Evolutionary conservation across 352 stramenopile species (phyloP).

Genomic region (Globisporangium spinosum): DNA sequence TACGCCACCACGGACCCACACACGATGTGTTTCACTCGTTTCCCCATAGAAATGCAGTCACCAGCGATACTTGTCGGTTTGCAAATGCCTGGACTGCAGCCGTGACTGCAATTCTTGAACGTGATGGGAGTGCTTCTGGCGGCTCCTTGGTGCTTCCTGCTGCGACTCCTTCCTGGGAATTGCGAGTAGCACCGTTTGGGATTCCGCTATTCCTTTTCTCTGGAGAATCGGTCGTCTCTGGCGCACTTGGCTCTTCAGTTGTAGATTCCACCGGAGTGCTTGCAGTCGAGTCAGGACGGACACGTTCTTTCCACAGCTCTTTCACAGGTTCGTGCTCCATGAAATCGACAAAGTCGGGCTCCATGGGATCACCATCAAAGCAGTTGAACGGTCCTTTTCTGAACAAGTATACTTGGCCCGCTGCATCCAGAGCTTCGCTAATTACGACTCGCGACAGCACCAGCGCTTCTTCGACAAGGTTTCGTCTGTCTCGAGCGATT

Average conservation of each 20-base stretch:
- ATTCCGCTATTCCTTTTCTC: neutral
- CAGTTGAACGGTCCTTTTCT: conserved; percentile 59
- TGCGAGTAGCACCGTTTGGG: neutral
- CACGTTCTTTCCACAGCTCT: conserved; percentile 54
- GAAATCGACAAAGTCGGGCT: conserved; percentile 70
- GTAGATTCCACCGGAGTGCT: neutral
- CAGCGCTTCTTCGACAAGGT: conserved; percentile 47
- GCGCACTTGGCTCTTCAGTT: neutral
- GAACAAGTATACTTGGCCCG: conserved; percentile 78
- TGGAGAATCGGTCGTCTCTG: neutral
- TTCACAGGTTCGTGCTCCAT: conserved; percentile 60
- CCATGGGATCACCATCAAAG: conserved; percentile 51
- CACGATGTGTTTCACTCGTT: conserved; percentile 50
- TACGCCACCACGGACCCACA: conserved; percentile 51
- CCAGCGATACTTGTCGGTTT: conserved; percentile 48
- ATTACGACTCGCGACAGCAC: conserved; percentile 42
- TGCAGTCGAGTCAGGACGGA: conserved; percentile 27
- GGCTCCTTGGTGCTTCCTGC: neutral
- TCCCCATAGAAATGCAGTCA: conserved; percentile 71
- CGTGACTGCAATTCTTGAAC: conserved; percentile 34
- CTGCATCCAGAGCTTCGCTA: conserved; percentile 58
- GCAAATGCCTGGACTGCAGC: conserved; percentile 47
- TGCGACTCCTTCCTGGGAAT: neutral
- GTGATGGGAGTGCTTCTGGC: conserved; percentile 14
- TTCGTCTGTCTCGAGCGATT: conserved; percentile 37